These are phyloP conservation scores for Phellopilus nigrolimitatus DNA, from an alignment of 1,284 basidiomycete species.

Conservation along the genomic window DNA sequence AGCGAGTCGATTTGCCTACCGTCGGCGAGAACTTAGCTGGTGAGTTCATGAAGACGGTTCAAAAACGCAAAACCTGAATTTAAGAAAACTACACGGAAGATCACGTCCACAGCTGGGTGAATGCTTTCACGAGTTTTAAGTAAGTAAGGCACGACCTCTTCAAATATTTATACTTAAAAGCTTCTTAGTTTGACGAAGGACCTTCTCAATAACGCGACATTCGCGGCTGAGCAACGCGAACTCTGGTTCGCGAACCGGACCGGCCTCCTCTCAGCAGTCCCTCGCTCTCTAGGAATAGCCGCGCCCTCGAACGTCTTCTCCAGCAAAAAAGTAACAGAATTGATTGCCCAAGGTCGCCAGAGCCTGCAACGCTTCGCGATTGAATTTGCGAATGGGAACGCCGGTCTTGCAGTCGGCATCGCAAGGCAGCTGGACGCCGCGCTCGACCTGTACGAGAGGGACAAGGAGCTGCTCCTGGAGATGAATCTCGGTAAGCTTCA, in stretches of 20 bases:
- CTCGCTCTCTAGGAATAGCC: conserved; percentile 18
- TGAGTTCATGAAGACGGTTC: neutral
- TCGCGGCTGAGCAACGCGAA: conserved; percentile 16
- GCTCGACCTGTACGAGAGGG: conserved; percentile 12
- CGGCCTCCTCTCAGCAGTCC: conserved; percentile 18
- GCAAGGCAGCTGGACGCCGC: conserved; percentile 11
- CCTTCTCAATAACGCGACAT: conserved; percentile 19
- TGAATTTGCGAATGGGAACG: conserved; percentile 19
- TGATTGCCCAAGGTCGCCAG: conserved; percentile 6
- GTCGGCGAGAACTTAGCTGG: conserved; percentile 12
- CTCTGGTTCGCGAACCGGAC: conserved; percentile 21
- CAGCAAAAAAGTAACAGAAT: neutral
- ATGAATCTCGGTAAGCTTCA: conserved; percentile 18
- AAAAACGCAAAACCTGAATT: neutral
- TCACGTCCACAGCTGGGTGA: conserved; percentile 20
- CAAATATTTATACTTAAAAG: neutral
- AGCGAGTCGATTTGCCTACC: conserved; percentile 1
- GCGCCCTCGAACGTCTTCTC: conserved; percentile 19
- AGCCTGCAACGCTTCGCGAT: conserved; percentile 8
- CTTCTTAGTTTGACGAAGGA: conserved; percentile 18
- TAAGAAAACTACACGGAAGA: no score
- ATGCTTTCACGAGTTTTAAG: conserved; percentile 18
- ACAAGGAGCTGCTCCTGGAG: conserved; percentile 18
- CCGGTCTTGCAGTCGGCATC: conserved; percentile 19
- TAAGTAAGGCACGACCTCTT: neutral